These are phyloP conservation scores for Hevea brasiliensis DNA, from an alignment of 345 rosid genomes.

Conservation along the genomic window DNA sequence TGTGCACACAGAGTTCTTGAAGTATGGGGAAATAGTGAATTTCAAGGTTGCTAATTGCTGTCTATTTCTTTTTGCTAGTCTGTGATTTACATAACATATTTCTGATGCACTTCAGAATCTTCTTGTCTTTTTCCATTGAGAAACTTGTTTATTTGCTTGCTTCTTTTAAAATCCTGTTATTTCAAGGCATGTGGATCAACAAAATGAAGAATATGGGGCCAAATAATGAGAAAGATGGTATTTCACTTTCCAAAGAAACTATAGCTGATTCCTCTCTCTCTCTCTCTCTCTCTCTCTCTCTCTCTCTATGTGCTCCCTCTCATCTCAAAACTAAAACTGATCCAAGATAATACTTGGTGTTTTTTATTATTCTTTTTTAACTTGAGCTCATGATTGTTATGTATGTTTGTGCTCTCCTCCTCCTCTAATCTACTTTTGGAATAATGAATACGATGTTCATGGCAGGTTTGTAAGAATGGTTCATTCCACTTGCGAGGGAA, in stretches of 20 bases:
- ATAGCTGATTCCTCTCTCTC: not conserved
- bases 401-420: constrained; percentile 5
- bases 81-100: not conserved
- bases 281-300: not conserved
- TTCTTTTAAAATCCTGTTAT: not conserved
- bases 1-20: constrained; percentile 94
- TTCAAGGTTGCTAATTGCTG: constrained; percentile 67
- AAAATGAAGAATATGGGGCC: not conserved
- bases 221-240: not conserved
- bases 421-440: constrained; percentile 11
- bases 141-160: not conserved
- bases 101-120: not conserved
- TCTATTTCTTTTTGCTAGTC: constrained; percentile 3
- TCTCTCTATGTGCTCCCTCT: not conserved
- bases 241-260: not conserved
- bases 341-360: not conserved
- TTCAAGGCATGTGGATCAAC: not conserved
- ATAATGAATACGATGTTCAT: constrained; percentile 19
- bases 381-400: constrained; percentile 6
- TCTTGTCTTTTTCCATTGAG: not conserved
- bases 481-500: constrained; percentile 92
- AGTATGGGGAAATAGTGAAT: constrained; percentile 90
- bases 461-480: constrained; percentile 86
- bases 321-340: not conserved
- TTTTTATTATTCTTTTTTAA: not conserved